Base-by-base conservation (phyloP, 23 red algal genomes). In the Cyanidioschyzon merolae region DNA sequence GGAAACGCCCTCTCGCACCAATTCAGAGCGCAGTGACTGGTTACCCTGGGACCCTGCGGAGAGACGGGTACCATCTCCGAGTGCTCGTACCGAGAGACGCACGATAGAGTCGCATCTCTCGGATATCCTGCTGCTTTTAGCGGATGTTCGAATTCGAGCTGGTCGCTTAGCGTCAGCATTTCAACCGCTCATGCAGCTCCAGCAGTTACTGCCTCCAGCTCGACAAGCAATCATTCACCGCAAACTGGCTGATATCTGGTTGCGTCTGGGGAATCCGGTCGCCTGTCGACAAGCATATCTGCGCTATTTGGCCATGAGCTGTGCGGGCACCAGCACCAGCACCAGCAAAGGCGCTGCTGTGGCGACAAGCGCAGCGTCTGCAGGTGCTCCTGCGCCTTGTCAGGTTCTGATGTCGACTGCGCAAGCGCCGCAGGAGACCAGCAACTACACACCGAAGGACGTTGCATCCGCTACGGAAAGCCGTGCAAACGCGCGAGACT, bases 181-280 rank as follows among this genome's bases (percentile, higher is more conserved):
- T 3, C 63, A 32, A 35, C 63, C 63, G 63, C 63, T 71, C 12
- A 3, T 32, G 3, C 21, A 35, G 32, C 63, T 71, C n/a, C 63
- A 32, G 29, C 29, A 71, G 16, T 25, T 71, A 27, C 29, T 35
- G 63, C 63, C 32, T 7, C 63, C 32, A 27, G 12, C 12, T 3
- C 7, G 32, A 71, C n/a, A 71, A 35, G 63, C 63, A 25, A 71
- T 71, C 63, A 35, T 71, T 7, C 16, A 71, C 63, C 63, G 63
- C 63, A 71, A 71, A 35, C 21, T 71, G 16, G 63, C 63, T 35
- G 63, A 71, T 25, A 35, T 71, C n/a, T 71, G 63, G 63, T 32
- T 71, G 63, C 63, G 63, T 3, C 63, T 71, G 63, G 63, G 63
- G 12, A 35, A 32, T 32, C 12, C 63, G 32, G 63, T 12, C 12